phyloP scores from a whole-genome alignment of 805 yeast genomes.

The Yarrowia sp. region DNA sequence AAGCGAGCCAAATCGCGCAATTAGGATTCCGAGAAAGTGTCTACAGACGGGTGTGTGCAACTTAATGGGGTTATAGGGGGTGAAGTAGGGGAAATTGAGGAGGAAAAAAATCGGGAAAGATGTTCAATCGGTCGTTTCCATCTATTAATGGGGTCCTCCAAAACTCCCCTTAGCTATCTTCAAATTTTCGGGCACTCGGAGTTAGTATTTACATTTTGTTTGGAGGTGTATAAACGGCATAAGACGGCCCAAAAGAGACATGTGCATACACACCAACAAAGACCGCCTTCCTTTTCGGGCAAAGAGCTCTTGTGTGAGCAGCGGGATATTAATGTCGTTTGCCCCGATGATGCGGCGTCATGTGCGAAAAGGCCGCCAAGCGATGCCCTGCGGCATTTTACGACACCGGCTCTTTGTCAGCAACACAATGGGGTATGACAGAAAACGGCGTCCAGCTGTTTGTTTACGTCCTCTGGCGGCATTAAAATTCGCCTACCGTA shows the following conservation, averaged over 20 bases:
- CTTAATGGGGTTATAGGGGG: neutral
- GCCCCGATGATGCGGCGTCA: constrained; percentile 30
- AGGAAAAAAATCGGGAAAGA: neutral
- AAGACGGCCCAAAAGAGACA: constrained; percentile 15
- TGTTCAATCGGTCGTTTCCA: too few species aligned
- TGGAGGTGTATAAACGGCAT: constrained; percentile 19
- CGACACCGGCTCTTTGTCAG: too few species aligned
- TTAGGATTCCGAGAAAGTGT: constrained; percentile 36
- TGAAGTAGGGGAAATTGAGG: neutral
- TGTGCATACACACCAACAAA: constrained; percentile 30
- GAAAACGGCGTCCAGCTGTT: constrained; percentile 1
- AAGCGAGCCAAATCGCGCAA: constrained; percentile 31
- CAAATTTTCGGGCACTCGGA: constrained; percentile 2
- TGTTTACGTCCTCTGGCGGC: constrained; percentile 14
- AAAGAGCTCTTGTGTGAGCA: neutral
- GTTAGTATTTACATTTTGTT: constrained; percentile 7
- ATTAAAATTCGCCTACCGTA: constrained; percentile 13
- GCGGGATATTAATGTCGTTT: constrained; percentile 12
- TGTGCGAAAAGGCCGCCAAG: constrained; percentile 14
- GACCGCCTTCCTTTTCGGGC: constrained; percentile 8
- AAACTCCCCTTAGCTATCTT: too few species aligned
- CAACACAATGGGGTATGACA: neutral
- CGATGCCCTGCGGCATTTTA: constrained; percentile 30
- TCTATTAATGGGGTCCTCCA: too few species aligned
- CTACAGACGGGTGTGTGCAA: neutral